A percentile compares a stretch with the other conserved stretches of the same genome.
phyloP scores from a whole-genome alignment of 2,329 filamentous ascomycete genomes.

The Calonectria fujianensis region DNA sequence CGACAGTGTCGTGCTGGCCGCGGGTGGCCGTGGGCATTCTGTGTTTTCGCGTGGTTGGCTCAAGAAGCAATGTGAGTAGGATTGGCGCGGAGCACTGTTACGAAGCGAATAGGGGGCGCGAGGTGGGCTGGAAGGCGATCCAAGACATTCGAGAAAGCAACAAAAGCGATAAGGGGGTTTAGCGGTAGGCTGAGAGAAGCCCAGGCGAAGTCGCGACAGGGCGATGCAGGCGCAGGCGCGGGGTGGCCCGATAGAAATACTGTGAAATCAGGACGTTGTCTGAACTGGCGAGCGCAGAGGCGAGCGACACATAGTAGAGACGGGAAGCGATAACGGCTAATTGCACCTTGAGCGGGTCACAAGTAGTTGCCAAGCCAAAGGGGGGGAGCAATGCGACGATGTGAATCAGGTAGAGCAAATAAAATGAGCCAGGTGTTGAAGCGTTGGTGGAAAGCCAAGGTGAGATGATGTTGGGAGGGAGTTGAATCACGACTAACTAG shows the following conservation, averaged over 20 bases:
- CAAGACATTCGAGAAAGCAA: slow-evolving; percentile 51
- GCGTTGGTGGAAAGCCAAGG: slow-evolving; percentile 39
- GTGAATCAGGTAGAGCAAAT: slow-evolving; percentile 21
- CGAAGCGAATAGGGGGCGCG: slow-evolving; percentile 43
- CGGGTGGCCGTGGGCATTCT: slow-evolving; percentile 52
- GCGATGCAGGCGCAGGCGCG: slow-evolving; percentile 42
- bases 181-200: neutral
- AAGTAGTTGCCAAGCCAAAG: slow-evolving; percentile 19
- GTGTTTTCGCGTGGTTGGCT: slow-evolving; percentile 44
- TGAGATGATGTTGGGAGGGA: slow-evolving; percentile 46
- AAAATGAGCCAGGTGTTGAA: slow-evolving; percentile 30
- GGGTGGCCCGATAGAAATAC: slow-evolving; percentile 48
- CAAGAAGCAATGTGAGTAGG: slow-evolving; percentile 42
- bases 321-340: slow-evolving; percentile 38
- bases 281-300: slow-evolving; percentile 45
- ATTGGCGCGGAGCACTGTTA: slow-evolving; percentile 43
- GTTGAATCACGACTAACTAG: slow-evolving; percentile 39
- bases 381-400: slow-evolving; percentile 24
- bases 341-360: slow-evolving; percentile 28
- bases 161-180: slow-evolving; percentile 28
- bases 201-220: slow-evolving; percentile 42
- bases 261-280: slow-evolving; percentile 48
- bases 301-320: slow-evolving; percentile 50
- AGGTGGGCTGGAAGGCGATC: slow-evolving; percentile 43
- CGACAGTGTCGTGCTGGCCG: slow-evolving; percentile 47